Percentiles rank a stretch among this genome's conserved stretches.
Evolutionary conservation across 2,329 filamentous ascomycete species (phyloP).

Genomic region (Tolypocladium tundrense): DNA sequence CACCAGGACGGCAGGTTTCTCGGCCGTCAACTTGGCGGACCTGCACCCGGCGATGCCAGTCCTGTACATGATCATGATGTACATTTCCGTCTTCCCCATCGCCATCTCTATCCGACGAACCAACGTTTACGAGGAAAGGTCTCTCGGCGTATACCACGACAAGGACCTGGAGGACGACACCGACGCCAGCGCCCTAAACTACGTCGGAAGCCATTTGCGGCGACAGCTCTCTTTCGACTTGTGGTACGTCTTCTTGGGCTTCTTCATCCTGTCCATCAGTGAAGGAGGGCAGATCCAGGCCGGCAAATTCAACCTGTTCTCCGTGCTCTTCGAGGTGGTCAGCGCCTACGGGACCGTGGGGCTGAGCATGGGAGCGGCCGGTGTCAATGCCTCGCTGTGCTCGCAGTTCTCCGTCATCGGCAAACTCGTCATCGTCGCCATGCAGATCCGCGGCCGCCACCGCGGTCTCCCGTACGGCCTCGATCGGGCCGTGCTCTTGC

Average conservation of each 20-base stretch:
- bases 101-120: slow-evolving; percentile 90
- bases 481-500: slow-evolving; percentile 49
- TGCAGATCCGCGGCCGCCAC: slow-evolving; percentile 61
- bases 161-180: slow-evolving; percentile 35
- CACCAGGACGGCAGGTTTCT: slow-evolving; percentile 84
- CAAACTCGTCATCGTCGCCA: slow-evolving; percentile 58
- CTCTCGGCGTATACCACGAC: slow-evolving; percentile 60
- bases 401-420: slow-evolving; percentile 68
- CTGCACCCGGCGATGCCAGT: slow-evolving; percentile 89
- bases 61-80: slow-evolving; percentile 98
- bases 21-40: slow-evolving; percentile 64
- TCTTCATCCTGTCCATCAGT: slow-evolving; percentile 85
- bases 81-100: slow-evolving; percentile 94
- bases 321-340: slow-evolving; percentile 72
- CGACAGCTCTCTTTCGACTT: slow-evolving; percentile 92
- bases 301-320: slow-evolving; percentile 56
- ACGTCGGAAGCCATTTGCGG: slow-evolving; percentile 84
- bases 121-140: slow-evolving; percentile 93
- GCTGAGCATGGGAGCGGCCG: slow-evolving; percentile 71
- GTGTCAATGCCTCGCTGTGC: slow-evolving; percentile 69
- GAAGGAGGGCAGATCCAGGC: slow-evolving; percentile 64
- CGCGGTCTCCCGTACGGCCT: slow-evolving; percentile 59
- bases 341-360: slow-evolving; percentile 94
- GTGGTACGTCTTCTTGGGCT: slow-evolving; percentile 91
- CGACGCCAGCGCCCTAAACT: slow-evolving; percentile 57